Evolutionary conservation across 306 rosid genomes (phyloP).

Genomic region (Erythrophleum fordii): DNA sequence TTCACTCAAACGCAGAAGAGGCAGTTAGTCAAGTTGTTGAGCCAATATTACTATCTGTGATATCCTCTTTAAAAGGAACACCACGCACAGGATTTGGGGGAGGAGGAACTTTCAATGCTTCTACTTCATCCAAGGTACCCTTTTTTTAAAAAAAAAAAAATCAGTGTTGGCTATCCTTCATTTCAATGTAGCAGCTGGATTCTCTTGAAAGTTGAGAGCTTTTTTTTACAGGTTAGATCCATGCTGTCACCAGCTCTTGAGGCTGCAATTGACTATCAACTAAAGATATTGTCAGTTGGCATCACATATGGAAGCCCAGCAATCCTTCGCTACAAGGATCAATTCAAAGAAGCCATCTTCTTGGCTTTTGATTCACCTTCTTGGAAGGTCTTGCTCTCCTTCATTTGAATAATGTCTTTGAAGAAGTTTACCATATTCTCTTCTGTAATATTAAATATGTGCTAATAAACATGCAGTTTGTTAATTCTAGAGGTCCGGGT

Average conservation of each 20-base stretch:
- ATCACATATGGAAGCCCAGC: conserved; percentile 88
- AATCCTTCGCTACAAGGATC: conserved; percentile 76
- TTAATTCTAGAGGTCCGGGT: conserved; percentile 19
- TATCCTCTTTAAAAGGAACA: conserved; percentile 81
- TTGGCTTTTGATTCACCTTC: conserved; percentile 96
- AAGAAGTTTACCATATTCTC: conserved; percentile 26
- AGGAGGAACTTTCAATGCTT: conserved; percentile 59
- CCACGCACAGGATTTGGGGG: conserved; percentile 90
- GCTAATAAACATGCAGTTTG: conserved; percentile 17
- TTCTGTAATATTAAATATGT: background rate
- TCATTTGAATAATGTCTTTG: conserved; percentile 34
- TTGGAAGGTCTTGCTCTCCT: conserved; percentile 79
- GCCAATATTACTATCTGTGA: conserved; percentile 80
- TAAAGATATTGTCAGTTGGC: conserved; percentile 85
- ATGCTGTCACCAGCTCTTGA: conserved; percentile 96
- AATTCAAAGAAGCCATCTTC: conserved; percentile 70
- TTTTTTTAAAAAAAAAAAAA: too few species aligned
- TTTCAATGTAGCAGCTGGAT: conserved; percentile 34
- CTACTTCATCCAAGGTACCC: conserved; percentile 69
- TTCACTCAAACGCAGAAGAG: conserved; percentile 92
- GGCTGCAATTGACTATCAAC: conserved; percentile 91
- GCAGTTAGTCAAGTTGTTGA: conserved; percentile 82
- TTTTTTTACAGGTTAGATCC: conserved; percentile 71
- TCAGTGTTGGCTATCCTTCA: conserved; percentile 36
- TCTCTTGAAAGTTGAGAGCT: conserved; percentile 37